Percentiles rank a stretch among this genome's conserved stretches.
These are phyloP conservation scores for Stephania japonica DNA, from an alignment of 164 flowering plant species.

Conservation along the genomic window DNA sequence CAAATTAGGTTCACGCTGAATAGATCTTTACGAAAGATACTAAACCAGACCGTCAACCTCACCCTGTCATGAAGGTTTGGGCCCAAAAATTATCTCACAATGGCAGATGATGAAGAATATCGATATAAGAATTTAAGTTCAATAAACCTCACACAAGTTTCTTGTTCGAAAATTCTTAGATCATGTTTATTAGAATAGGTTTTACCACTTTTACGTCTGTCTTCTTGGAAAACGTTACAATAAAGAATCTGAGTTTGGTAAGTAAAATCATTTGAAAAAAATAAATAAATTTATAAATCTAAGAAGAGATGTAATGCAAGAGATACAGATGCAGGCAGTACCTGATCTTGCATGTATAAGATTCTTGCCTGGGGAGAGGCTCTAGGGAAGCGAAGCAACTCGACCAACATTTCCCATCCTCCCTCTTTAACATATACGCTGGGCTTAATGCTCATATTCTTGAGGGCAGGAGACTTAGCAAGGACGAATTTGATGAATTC, in stretches of 20 bases:
- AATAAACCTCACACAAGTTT: background rate
- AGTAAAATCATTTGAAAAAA: background rate
- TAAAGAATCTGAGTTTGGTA: background rate
- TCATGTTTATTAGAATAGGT: background rate
- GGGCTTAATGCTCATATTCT: conserved; percentile 43
- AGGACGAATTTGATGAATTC: conserved; percentile 56
- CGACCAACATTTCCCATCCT: conserved; percentile 40
- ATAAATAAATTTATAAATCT: background rate
- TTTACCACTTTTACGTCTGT: background rate
- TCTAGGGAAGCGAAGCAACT: conserved; percentile 21
- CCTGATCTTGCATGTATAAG: background rate
- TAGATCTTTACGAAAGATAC: too few relatives aligned
- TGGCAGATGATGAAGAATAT: background rate
- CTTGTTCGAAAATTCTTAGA: background rate
- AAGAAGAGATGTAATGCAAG: background rate
- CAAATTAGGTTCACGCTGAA: too few relatives aligned
- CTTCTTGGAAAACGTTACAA: background rate
- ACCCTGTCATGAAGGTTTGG: background rate
- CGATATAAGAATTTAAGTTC: background rate
- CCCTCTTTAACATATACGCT: conserved; percentile 30
- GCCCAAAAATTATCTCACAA: background rate
- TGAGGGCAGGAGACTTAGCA: conserved; percentile 46
- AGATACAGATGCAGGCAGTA: background rate
- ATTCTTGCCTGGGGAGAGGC: conserved; percentile 6
- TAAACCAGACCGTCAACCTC: too few relatives aligned